Evolutionary conservation across 1,139 yeast species (phyloP), one percentile per base, ranked within the genome.

Genomic region (Blastobotrys elegans): DNA sequence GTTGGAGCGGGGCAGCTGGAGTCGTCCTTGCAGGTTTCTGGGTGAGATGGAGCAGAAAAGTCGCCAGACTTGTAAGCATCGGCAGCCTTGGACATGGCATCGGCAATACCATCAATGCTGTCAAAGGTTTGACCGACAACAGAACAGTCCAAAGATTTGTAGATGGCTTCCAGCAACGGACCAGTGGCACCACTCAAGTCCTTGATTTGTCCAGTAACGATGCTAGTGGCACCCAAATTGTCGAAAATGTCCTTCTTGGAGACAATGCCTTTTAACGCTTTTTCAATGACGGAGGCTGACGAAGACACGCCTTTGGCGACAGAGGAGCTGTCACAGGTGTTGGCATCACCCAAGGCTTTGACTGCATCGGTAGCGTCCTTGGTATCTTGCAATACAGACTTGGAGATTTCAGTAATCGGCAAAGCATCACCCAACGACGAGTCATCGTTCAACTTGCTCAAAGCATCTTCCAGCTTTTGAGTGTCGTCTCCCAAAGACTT

Each of bases 101-200:
- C 10, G 22, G 20, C 32, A 29, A 45, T 34, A 14, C 34, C 29
- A 36, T 39, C 44, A 18, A 45, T 18, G 21, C 22, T 13, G 27
- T 40, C 44, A 35, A 45, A 45, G 20, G 33, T 34, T 24, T 40
- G 31, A 21, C 44, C 44, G 13, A 45, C 48, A 13, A n/a, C 16
- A 14, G n/a, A 16, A 31, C 48, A 45, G 22, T 43, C 34, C 10
- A 14, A 36, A 7, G 29, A 3, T 4, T 18, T 29, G 27, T 45
- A 45, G n/a, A 40, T 24, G 2, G 44, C 34, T 13, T 14, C 10
- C 16, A 40, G 20, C 40, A 45, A 40, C 13, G 39, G 43, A 24
- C 14, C 20, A 18, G 40, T 22, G 26, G 48, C 48, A 18, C 11
- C 14, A 16, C 34, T 34, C 36, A 45, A 35, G 35, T 29, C 39